Conservation (phyloP, 192 early-diverging fungal genomes). For the Linnemannia exigua region DNA sequence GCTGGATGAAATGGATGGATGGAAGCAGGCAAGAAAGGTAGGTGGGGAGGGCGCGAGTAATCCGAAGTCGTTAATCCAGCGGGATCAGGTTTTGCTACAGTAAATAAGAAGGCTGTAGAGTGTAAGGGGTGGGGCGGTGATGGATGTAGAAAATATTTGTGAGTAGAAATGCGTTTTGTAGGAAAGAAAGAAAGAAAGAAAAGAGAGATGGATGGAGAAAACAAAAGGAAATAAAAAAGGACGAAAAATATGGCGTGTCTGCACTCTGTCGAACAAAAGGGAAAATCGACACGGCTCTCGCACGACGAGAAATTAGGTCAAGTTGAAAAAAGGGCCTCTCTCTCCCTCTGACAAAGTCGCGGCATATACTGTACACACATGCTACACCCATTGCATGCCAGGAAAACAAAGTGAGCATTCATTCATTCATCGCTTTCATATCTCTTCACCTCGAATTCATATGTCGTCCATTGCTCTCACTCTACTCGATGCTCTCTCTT, state of each 20-base stretch:
- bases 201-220: neutral
- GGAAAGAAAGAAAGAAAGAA: constrained; percentile 1
- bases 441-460: constrained; percentile 7
- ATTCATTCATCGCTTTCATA: too few species aligned
- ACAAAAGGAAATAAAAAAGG: neutral
- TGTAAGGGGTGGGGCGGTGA: neutral
- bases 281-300: neutral
- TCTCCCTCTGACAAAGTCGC: neutral
- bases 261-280: neutral
- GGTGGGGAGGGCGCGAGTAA: neutral
- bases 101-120: neutral
- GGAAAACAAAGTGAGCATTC: constrained; percentile 3
- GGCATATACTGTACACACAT: neutral
- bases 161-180: constrained; percentile 8
- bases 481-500: neutral
- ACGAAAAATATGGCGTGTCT: neutral
- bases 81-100: neutral
- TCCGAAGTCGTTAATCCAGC: neutral
- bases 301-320: neutral
- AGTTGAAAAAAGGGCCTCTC: too few species aligned
- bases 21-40: neutral
- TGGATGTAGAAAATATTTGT: neutral
- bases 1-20: neutral
- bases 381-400: neutral
- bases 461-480: neutral